phyloP scores from a whole-genome alignment of 2,329 filamentous ascomycete genomes.

The Diaporthe ilicicola region DNA sequence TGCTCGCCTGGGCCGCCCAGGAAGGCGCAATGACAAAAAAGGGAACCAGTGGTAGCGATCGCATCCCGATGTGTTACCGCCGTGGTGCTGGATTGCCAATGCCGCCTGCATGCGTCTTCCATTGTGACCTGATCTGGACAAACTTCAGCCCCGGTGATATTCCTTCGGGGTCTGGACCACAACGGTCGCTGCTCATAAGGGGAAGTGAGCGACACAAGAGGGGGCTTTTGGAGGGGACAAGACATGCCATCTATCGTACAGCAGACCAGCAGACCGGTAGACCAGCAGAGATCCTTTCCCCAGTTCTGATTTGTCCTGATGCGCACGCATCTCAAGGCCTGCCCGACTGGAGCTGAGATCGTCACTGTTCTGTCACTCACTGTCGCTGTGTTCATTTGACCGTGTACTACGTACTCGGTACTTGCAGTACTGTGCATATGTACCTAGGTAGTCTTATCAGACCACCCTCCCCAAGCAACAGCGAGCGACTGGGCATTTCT shows the following conservation, averaged over 20 bases:
- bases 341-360: background rate
- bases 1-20: no score
- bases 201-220: background rate
- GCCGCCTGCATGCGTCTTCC: background rate
- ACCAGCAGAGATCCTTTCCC: background rate
- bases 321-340: background rate
- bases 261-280: constrained; percentile 6
- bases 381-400: no score
- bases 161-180: background rate
- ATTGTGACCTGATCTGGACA: constrained; percentile 8
- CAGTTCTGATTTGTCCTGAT: background rate
- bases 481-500: background rate
- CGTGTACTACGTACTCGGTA: no score
- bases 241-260: background rate
- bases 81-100: background rate
- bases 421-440: no score
- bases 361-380: background rate
- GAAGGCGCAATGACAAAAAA: background rate
- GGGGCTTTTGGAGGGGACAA: background rate
- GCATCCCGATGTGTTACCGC: background rate
- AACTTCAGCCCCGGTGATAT: background rate
- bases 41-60: background rate
- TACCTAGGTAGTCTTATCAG: no score
- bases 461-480: background rate
- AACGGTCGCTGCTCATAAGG: background rate